phyloP scores from a whole-genome alignment of 23 red algal species.

The Gracilaria caudata region DNA sequence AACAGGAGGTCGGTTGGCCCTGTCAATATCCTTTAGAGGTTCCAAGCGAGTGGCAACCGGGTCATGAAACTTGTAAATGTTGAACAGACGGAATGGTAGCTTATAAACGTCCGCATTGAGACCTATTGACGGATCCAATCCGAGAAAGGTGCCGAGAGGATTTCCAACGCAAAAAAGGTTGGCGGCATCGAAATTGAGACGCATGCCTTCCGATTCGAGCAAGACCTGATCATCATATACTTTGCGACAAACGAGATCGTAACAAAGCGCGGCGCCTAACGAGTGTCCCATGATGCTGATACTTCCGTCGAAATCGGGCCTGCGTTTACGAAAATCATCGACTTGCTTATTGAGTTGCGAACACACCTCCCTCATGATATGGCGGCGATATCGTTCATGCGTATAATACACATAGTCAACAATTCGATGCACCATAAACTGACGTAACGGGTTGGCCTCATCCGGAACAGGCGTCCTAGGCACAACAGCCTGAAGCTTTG shows the following conservation, averaged over 20 bases:
- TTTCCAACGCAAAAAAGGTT: conserved; percentile 80
- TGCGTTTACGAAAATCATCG: conserved; percentile 59
- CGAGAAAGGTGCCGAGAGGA: conserved; percentile 86
- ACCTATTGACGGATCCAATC: conserved; percentile 72
- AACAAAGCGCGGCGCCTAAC: conserved; percentile 83
- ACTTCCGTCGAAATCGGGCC: conserved; percentile 85
- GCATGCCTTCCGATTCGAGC: conserved; percentile 73
- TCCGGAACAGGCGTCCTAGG: conserved; percentile 49
- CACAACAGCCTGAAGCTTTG: conserved; percentile 71
- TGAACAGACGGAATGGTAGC: conserved; percentile 78
- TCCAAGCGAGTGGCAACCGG: conserved; percentile 87
- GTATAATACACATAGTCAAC: conserved; percentile 89
- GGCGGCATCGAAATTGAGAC: conserved; percentile 75
- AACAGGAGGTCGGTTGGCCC: conserved; percentile 63
- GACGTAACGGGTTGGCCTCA: conserved; percentile 71
- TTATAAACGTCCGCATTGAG: conserved; percentile 14
- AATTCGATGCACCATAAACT: conserved; percentile 81
- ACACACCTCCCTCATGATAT: conserved; percentile 77
- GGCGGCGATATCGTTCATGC: conserved; percentile 56
- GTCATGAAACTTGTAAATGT: conserved; percentile 88
- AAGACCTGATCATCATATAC: conserved; percentile 73
- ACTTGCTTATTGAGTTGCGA: conserved; percentile 75
- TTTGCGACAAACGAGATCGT: conserved; percentile 74
- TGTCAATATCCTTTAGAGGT: conserved; percentile 60
- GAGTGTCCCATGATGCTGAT: conserved; percentile 87